Evolutionary conservation across 805 yeast genomes (phyloP).

Genomic region (Wickerhamiella domercqiae): DNA sequence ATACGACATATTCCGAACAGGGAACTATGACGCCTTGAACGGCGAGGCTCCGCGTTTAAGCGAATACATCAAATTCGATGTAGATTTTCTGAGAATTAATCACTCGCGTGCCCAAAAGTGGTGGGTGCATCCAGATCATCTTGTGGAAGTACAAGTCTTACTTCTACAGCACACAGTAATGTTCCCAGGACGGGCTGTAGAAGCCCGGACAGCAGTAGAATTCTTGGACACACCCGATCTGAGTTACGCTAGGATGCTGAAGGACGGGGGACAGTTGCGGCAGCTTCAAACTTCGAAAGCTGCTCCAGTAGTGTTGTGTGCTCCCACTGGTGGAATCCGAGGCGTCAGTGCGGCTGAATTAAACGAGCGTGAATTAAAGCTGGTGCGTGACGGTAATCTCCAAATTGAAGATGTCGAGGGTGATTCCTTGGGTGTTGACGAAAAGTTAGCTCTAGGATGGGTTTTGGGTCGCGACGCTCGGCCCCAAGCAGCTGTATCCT

Average conservation of each 20-base stretch:
- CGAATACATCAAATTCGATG: slow-evolving; percentile 21
- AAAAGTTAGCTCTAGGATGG: slow-evolving; percentile 26
- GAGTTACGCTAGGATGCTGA: slow-evolving; percentile 22
- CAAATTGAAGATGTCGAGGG: slow-evolving; percentile 1
- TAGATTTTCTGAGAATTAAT: slow-evolving; percentile 21
- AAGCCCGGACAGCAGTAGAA: slow-evolving; percentile 15
- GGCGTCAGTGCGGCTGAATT: slow-evolving; percentile 13
- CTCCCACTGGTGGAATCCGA: slow-evolving; percentile 28
- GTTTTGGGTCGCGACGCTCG: slow-evolving; percentile 18
- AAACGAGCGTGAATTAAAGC: slow-evolving; percentile 9
- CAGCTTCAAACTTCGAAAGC: slow-evolving; percentile 5
- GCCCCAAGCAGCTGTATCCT: slow-evolving; percentile 17
- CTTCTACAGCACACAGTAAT: slow-evolving; percentile 26
- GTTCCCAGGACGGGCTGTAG: slow-evolving; percentile 10
- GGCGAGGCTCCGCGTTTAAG: slow-evolving; percentile 2
- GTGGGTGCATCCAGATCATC: slow-evolving; percentile 47
- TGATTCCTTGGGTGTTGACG: slow-evolving; percentile 7
- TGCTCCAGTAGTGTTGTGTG: slow-evolving; percentile 20
- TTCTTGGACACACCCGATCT: slow-evolving; percentile 27
- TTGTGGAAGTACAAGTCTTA: slow-evolving; percentile 36
- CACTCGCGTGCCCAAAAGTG: slow-evolving; percentile 27
- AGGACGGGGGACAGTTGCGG: slow-evolving; percentile 28
- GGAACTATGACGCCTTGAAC: slow-evolving; percentile 10
- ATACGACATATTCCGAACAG: slow-evolving; percentile 33
- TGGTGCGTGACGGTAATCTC: neutral